A percentile compares a stretch with the other conserved stretches of the same genome.
phyloP scores from a whole-genome alignment of 805 yeast genomes.

The Wickerhamiella brachini region DNA sequence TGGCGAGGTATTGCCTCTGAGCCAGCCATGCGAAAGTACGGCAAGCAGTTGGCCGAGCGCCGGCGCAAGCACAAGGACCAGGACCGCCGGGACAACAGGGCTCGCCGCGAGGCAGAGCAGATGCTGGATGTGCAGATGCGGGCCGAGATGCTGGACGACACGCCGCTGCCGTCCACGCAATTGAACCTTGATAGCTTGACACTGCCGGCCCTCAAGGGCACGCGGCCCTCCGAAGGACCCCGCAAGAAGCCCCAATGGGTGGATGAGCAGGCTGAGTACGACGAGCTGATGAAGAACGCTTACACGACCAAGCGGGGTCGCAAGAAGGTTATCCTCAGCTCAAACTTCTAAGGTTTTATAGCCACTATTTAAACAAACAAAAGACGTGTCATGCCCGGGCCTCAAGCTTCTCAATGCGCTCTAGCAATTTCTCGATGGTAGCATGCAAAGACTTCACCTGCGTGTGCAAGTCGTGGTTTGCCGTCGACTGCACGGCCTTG shows the following conservation, averaged over 20 bases:
- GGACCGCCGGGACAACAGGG: constrained; percentile 20
- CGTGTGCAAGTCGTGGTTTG: constrained; percentile 1
- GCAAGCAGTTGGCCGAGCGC: constrained; percentile 17
- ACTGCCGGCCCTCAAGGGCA: constrained; percentile 13
- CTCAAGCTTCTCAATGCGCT: constrained; percentile 9
- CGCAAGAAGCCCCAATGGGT: constrained; percentile 11
- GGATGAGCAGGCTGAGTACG: constrained; percentile 10
- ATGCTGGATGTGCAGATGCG: constrained; percentile 26
- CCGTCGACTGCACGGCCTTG: neutral
- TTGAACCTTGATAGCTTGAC: constrained; percentile 9
- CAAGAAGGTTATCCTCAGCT: constrained; percentile 9
- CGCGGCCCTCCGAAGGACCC: constrained; percentile 9
- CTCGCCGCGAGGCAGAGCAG: constrained; percentile 21
- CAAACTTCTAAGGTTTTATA: neutral
- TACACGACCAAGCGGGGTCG: constrained; percentile 15
- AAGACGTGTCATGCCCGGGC: neutral
- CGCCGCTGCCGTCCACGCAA: constrained; percentile 8
- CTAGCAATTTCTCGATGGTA: constrained; percentile 12
- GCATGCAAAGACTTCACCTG: constrained; percentile 12
- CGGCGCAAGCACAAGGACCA: constrained; percentile 15
- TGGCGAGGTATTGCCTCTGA: constrained; percentile 40
- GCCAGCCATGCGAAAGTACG: constrained; percentile 17
- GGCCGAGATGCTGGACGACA: constrained; percentile 18
- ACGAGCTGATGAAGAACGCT: constrained; percentile 13
- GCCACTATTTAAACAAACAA: neutral